A percentile compares a stretch with the other conserved stretches of the same genome.
Conservation (phyloP, 2,329 filamentous ascomycete genomes). For the Ceratocystis huliohia region DNA sequence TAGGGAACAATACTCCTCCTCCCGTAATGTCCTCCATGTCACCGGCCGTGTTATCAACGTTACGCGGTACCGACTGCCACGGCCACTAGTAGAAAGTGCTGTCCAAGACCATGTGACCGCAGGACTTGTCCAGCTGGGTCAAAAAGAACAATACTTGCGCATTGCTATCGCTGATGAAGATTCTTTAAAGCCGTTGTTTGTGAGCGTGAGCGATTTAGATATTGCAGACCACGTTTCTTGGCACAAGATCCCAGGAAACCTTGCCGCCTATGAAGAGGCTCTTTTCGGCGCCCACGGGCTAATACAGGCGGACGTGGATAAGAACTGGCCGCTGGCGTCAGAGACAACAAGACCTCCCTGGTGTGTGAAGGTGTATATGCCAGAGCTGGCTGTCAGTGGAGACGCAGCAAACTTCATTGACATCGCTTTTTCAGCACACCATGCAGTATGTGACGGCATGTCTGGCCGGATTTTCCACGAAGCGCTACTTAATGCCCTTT, state of each 20-base stretch:
- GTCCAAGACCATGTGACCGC: background rate
- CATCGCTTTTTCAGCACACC: conserved; percentile 39
- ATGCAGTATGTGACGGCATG: conserved; percentile 40
- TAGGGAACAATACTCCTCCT: conserved; percentile 36
- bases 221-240: conserved; percentile 34
- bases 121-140: background rate
- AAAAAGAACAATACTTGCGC: conserved; percentile 31
- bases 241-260: conserved; percentile 22
- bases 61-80: conserved; percentile 30
- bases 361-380: conserved; percentile 33
- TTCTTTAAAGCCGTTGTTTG: conserved; percentile 33
- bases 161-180: conserved; percentile 37
- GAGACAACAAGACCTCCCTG: conserved; percentile 33
- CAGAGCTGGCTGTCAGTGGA: background rate
- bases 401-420: conserved; percentile 27
- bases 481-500: conserved; percentile 34
- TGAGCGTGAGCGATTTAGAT: conserved; percentile 33
- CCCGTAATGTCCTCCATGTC: conserved; percentile 36
- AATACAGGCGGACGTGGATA: conserved; percentile 27
- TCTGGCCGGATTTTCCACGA: conserved; percentile 39
- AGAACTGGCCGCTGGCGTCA: conserved; percentile 31
- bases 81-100: background rate
- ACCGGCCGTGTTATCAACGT: conserved; percentile 37
- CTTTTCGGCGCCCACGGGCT: conserved; percentile 6
- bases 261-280: conserved; percentile 26